These are phyloP conservation scores for Penicillium palitans DNA, from an alignment of 2,329 filamentous ascomycete genomes.

Conservation along the genomic window DNA sequence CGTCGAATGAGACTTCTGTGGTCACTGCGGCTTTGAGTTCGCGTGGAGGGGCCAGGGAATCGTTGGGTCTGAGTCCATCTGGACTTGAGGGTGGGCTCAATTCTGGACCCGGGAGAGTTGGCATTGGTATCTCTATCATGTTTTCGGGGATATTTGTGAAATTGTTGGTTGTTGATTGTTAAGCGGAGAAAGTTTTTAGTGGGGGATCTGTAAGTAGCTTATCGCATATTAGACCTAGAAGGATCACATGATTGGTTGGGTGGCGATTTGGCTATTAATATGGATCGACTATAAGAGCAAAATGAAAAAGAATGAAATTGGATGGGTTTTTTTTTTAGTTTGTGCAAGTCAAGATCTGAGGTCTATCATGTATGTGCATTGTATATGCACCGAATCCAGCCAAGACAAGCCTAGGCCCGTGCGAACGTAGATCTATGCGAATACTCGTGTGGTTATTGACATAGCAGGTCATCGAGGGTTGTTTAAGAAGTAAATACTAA, in stretches of 20 bases:
- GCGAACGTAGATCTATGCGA: neutral
- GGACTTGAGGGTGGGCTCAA: conserved; percentile 25
- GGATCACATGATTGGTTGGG: conserved; percentile 10
- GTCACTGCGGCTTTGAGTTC: conserved; percentile 54
- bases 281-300: neutral
- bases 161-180: neutral
- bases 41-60: conserved; percentile 58
- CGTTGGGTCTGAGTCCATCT: conserved; percentile 48
- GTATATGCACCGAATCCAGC: neutral
- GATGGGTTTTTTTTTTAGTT: neutral
- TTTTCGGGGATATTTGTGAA: neutral
- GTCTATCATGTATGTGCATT: neutral
- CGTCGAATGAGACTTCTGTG: conserved; percentile 65
- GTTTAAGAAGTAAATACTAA: neutral
- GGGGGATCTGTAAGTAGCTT: conserved; percentile 6
- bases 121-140: conserved; percentile 15
- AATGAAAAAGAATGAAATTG: neutral
- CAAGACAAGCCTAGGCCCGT: conserved; percentile 8
- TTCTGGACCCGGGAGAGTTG: neutral
- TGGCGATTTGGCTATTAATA: conserved; percentile 1
- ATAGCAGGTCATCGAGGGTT: neutral
- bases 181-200: conserved; percentile 2
- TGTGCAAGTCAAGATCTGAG: neutral
- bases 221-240: conserved; percentile 6
- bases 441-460: neutral